Base-by-base conservation (phyloP, 2,329 filamentous ascomycete genomes). In the Penicillium sp. region DNA sequence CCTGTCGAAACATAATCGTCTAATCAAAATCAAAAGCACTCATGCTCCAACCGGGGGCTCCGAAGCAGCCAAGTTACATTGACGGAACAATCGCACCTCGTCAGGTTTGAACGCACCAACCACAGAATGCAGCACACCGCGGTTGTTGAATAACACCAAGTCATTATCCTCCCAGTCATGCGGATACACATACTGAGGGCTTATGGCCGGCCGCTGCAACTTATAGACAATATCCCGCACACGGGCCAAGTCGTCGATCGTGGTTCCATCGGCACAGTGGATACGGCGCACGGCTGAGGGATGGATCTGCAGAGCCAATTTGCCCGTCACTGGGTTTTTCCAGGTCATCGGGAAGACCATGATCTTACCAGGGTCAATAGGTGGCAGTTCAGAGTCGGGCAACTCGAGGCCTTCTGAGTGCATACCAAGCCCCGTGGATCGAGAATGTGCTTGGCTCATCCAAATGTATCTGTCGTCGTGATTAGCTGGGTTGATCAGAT, bases 91-190 rank as follows among this genome's bases (percentile, higher is more conserved):
- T 43, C 89, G 76, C 32, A 91, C 84, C 76, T 92, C 88, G n/a
- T 88, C 82, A 47, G 86, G 82, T 8, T 81, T 80, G 72, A 92
- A 92, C 1, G 86, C 86, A 1, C 89, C 89, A 0, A 90, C 88
- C 2, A 92, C 89, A 3, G 83, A 87, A 71, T 93, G 89, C 54
- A 92, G 69, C 16, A 90, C 79, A 1, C 89, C 89, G 10, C 88
- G 83, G 68, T 92, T 92, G 71, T 92, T 87, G 73, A 92, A 92
- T 26, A 92, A 76, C 0, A 90, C 89, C 55, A 90, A 74, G 67
- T 92, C 89, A 5, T 89, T 89, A 68, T 89, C 85, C 63, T 87
- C 78, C 89, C 89, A 92, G 64, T 92, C 87, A 64, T 91, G 86
- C 9, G 87, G 77, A 69, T 90, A 91, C 11, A 92, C 88, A 59